Evolutionary conservation across 768 basidiomycete species (phyloP), one percentile per base, ranked within the genome.

Genomic region (Mycena crocata): DNA sequence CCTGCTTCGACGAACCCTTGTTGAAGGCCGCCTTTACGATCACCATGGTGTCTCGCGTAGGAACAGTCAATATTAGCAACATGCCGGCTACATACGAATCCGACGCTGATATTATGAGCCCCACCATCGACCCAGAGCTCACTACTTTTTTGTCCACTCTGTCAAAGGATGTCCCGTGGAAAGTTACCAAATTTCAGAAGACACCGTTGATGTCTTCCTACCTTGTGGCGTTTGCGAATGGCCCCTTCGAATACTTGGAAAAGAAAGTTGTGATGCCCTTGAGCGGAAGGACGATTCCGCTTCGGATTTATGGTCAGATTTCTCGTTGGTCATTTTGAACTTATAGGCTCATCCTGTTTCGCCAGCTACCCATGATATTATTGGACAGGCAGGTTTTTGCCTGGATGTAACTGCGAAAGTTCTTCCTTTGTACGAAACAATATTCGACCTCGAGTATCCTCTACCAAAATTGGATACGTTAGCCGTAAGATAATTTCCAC

Each of bases 141-240:
- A 21, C 48, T 19, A 37, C 21, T 30, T 34, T 64, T 65, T 64
- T 30, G 19, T 32, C 46, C 19, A 31, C 46, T 7, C 21, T 60
- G 5, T 31, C 60, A 9, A 76, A 80, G 21, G 79, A 80, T 23
- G 14, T 37, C 28, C 75, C 81, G 62, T 97, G 95, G 95, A 93
- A 93, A 76, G 85, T 94, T 62, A 93, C 93, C 61, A 85, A 85
- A 71, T 98, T 96, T 78, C 82, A 90, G 73, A 89, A 84, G 26
- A 93, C 94, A 1, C 96, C 96, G 12, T 86, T 86, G 70, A 92
- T 95, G 90, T 96, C 94, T 3, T 91, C 92, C 5, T 96, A 98
- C 80, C 87, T 97, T 56, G 91, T 97, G 39, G 94, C 94, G 1
- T 93, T 85, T 69, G 95, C 95, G 26, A 95, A 95, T 71, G 94